These are phyloP conservation scores for Truncatella angustata DNA, from an alignment of 2,329 filamentous ascomycete genomes.

Conservation along the genomic window DNA sequence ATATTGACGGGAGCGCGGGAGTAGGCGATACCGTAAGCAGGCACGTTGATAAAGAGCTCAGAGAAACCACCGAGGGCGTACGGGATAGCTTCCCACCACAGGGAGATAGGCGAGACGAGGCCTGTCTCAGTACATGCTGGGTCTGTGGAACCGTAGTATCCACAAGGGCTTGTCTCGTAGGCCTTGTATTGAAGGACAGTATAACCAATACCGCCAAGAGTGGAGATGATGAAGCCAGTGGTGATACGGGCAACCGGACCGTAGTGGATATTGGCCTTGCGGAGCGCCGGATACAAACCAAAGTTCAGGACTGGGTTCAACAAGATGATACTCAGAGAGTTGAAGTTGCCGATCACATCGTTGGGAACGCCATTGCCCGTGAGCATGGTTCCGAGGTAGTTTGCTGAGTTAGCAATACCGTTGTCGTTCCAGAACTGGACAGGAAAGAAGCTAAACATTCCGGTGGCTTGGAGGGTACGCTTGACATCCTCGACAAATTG, in stretches of 20 bases:
- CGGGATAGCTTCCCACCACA: slow-evolving; percentile 56
- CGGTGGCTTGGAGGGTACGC: slow-evolving; percentile 58
- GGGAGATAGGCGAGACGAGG: slow-evolving; percentile 42
- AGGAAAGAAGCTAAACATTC: slow-evolving; percentile 56
- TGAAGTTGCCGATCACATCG: slow-evolving; percentile 49
- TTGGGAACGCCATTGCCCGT: slow-evolving; percentile 48
- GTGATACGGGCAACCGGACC: slow-evolving; percentile 48
- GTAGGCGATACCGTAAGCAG: slow-evolving; percentile 51
- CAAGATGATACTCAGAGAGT: slow-evolving; percentile 46
- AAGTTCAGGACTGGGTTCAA: slow-evolving; percentile 46
- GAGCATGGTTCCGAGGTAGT: slow-evolving; percentile 46
- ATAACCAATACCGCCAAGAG: slow-evolving; percentile 42
- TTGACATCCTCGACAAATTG: slow-evolving; percentile 65
- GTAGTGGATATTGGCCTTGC: slow-evolving; percentile 39
- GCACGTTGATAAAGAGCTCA: slow-evolving; percentile 50
- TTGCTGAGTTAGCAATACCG: slow-evolving; percentile 47
- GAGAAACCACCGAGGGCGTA: slow-evolving; percentile 51
- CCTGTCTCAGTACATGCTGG: slow-evolving; percentile 29
- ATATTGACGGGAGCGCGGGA: slow-evolving; percentile 49
- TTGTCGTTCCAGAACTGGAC: slow-evolving; percentile 42
- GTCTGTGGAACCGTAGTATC: slow-evolving; percentile 34
- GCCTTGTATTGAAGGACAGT: slow-evolving; percentile 38
- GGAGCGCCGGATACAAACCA: slow-evolving; percentile 44
- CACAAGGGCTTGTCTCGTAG: slow-evolving; percentile 40
- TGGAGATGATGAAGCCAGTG: slow-evolving; percentile 48